Evolutionary conservation across 2,329 filamentous ascomycete genomes (phyloP), one percentile per base, ranked within the genome.

Genomic region (Fusarium sp.): DNA sequence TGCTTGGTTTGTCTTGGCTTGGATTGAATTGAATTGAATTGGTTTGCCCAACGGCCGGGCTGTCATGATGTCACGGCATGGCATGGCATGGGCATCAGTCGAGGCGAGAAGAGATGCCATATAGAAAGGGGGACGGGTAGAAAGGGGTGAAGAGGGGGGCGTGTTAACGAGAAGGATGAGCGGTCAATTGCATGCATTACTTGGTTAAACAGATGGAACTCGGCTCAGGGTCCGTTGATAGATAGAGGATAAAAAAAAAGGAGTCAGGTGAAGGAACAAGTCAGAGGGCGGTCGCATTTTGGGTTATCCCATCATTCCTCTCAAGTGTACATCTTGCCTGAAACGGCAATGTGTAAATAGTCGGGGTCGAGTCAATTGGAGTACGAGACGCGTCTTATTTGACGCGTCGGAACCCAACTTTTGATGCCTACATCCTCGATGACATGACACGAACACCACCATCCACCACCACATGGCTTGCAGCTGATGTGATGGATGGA

Each of bases 321-420:
- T 16, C 35, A 58, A 52, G 37, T 71, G 63, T 73, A 71, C 50
- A 41, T 32, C n/a, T 73, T 71, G 20, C 71, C 71, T 14, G 64
- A 73, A 73, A 35, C 57, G 71, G 71, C 4, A 73, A 73, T 74
- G 59, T 52, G 71, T 73, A 73, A 73, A 73, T 71, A 73, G 41
- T 71, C 61, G 27, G 69, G 27, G 69, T 35, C 54, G 30, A 39
- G 37, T 32, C 48, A 37, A 39, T 45, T 45, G 43, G 43, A 25
- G 43, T 10, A 45, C 8, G 11, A 63, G 48, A 62, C 71, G 66
- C 70, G 70, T 70, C 66, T 67, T 43, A 30, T 6, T n/a, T 25
- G 59, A 73, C 71, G 71, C 71, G 71, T 73, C 58, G 41, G 56
- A 56, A 52, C 65, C 62, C 34, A 16, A 45, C 37, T 32, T 32